phyloP scores from a whole-genome alignment of 305 asterid species.

The Coffea humblotiana region DNA sequence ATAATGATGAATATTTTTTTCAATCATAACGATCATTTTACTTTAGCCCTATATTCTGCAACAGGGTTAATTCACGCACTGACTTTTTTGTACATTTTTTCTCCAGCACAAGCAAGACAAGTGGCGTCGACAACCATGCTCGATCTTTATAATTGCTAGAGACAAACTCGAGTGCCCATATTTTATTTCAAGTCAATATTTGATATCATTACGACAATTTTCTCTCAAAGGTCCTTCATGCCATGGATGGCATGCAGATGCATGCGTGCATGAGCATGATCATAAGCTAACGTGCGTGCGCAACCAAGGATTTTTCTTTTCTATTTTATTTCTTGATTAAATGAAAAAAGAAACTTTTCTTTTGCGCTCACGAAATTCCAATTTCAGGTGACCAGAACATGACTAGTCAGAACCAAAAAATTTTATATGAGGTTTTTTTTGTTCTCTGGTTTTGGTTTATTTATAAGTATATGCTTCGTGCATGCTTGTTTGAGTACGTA shows the following conservation, averaged over 20 bases:
- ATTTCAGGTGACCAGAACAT: background rate
- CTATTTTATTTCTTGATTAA: too few relatives aligned
- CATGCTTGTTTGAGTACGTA: too few relatives aligned
- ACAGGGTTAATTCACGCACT: background rate
- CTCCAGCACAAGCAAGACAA: constrained; percentile 1
- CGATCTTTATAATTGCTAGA: background rate
- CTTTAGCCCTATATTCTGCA: background rate
- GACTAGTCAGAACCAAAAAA: too few relatives aligned
- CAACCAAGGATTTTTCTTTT: background rate
- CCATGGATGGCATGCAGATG: background rate
- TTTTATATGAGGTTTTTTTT: too few relatives aligned
- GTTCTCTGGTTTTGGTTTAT: too few relatives aligned
- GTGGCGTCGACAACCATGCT: background rate
- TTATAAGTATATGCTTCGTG: too few relatives aligned
- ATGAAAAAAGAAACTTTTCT: background rate
- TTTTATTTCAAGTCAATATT: constrained; percentile 2
- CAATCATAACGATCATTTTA: background rate
- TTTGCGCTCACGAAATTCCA: background rate
- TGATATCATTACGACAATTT: constrained; percentile 10
- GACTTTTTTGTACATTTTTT: background rate
- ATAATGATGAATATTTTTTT: background rate
- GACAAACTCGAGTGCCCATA: constrained; percentile 2
- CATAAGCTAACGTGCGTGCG: background rate
- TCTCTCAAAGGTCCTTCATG: background rate
- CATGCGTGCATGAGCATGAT: constrained; percentile 18